Percentiles rank a stretch among this genome's conserved stretches.
Evolutionary conservation across 305 asterid genomes (phyloP).

Genomic region (Fraxinus floribunda): DNA sequence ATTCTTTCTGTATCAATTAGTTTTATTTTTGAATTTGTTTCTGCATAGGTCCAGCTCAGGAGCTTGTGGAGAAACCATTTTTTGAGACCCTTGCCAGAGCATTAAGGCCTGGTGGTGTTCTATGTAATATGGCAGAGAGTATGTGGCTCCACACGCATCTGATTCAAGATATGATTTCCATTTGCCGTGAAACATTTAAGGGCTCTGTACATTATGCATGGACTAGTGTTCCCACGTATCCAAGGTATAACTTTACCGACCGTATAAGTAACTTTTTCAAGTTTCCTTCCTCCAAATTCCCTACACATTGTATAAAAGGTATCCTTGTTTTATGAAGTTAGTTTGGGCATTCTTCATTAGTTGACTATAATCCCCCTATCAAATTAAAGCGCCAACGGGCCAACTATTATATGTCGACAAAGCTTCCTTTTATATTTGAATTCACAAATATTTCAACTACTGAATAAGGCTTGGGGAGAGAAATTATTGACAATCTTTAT

Average conservation of each 20-base stretch:
- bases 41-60: constrained; percentile 82
- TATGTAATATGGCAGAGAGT: constrained; percentile 97
- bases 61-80: constrained; percentile 91
- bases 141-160: constrained; percentile 99
- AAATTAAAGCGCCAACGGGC: not conserved
- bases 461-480: not conserved
- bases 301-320: not conserved
- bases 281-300: constrained; percentile 1
- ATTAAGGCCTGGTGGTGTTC: constrained; percentile 87
- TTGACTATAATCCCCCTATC: not conserved
- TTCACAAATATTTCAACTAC: not conserved
- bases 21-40: constrained; percentile 5
- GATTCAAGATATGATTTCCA: constrained; percentile 75
- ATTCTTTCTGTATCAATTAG: not conserved
- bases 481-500: not conserved
- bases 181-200: constrained; percentile 69
- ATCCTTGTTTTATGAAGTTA: not conserved
- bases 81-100: constrained; percentile 80
- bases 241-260: constrained; percentile 51
- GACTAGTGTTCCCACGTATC: constrained; percentile 95
- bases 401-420: not conserved
- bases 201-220: constrained; percentile 93
- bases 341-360: not conserved
- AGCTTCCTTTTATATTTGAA: not conserved
- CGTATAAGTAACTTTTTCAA: not conserved